phyloP scores from a whole-genome alignment of 2,329 filamentous ascomycete species.

The Parafenestella ontariensis region DNA sequence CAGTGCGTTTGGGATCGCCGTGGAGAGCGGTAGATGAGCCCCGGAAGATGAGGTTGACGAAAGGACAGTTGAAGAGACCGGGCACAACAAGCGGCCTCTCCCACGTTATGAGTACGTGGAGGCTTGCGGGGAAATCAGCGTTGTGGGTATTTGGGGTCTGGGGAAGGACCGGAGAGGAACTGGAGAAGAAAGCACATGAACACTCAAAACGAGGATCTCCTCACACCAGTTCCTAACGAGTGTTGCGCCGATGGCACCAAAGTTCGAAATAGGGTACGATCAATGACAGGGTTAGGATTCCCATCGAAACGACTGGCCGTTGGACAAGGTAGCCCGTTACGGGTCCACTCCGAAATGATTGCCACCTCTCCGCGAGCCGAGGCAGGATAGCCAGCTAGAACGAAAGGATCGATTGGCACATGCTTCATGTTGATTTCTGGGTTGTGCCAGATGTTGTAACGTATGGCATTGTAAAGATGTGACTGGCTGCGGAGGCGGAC shows the following conservation, averaged over 20 bases:
- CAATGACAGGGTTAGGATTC: slow-evolving; percentile 29
- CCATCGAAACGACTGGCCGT: slow-evolving; percentile 23
- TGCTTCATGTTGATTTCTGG: slow-evolving; percentile 16
- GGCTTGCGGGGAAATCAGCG: slow-evolving; percentile 39
- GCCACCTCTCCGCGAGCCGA: slow-evolving; percentile 33
- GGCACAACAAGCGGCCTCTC: slow-evolving; percentile 5
- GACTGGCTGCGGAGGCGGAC: slow-evolving; percentile 17
- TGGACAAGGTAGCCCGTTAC: slow-evolving; percentile 28
- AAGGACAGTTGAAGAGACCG: not conserved
- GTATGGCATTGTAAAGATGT: slow-evolving; percentile 11
- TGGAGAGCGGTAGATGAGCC: not conserved
- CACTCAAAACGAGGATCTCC: slow-evolving; percentile 17
- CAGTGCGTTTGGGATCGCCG: not conserved
- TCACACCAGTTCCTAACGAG: slow-evolving; percentile 25
- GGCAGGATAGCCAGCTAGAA: slow-evolving; percentile 17
- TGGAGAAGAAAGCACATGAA: slow-evolving; percentile 37
- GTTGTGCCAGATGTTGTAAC: slow-evolving; percentile 6
- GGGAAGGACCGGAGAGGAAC: slow-evolving; percentile 20
- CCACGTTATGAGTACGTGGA: slow-evolving; percentile 16
- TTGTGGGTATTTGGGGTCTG: slow-evolving; percentile 16
- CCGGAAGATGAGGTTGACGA: not conserved
- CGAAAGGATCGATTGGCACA: slow-evolving; percentile 24
- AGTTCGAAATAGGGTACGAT: slow-evolving; percentile 30
- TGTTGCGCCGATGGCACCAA: slow-evolving; percentile 21
- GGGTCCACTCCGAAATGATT: slow-evolving; percentile 43